These are phyloP conservation scores for Hsuehochloa calcarea DNA, from an alignment of 176 grass and related monocot species.

Conservation along the genomic window DNA sequence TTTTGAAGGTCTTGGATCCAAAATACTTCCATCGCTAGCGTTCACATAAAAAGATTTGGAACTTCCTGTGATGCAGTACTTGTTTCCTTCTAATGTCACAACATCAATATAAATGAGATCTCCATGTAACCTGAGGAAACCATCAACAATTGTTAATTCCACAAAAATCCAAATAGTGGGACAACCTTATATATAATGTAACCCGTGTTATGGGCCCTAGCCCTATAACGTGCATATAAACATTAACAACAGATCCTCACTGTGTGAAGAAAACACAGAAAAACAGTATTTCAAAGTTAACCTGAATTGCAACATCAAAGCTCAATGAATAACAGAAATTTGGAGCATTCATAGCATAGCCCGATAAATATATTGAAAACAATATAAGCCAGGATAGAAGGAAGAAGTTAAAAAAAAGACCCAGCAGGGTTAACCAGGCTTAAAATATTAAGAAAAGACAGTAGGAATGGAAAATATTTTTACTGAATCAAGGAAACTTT, in stretches of 20 bases:
- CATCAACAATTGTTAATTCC: slow-evolving; percentile 22
- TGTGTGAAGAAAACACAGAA: not conserved
- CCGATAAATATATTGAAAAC: not conserved
- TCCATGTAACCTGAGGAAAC: slow-evolving; percentile 66
- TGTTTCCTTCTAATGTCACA: slow-evolving; percentile 83
- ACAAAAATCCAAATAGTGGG: not conserved
- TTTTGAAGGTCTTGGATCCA: slow-evolving; percentile 85
- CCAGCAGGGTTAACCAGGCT: not conserved
- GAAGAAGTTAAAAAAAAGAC: not conserved
- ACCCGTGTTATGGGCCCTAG: not conserved
- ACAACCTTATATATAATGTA: not conserved
- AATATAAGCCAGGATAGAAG: not conserved
- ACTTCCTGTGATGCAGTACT: slow-evolving; percentile 85
- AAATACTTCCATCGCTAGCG: slow-evolving; percentile 54
- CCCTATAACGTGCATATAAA: not conserved
- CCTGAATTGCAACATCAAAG: not conserved
- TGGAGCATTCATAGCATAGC: not conserved
- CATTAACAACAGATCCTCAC: not conserved
- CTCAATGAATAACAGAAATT: not conserved
- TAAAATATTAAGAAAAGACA: not conserved
- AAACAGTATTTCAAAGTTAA: not conserved
- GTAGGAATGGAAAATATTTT: not conserved
- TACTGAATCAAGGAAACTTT: not conserved
- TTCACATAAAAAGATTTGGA: slow-evolving; percentile 94
- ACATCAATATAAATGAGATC: slow-evolving; percentile 98